Percentiles rank a stretch among this genome's conserved stretches.
These are phyloP conservation scores for Naganishia vaughanmartiniae DNA, from an alignment of 768 basidiomycete species.

Conservation along the genomic window DNA sequence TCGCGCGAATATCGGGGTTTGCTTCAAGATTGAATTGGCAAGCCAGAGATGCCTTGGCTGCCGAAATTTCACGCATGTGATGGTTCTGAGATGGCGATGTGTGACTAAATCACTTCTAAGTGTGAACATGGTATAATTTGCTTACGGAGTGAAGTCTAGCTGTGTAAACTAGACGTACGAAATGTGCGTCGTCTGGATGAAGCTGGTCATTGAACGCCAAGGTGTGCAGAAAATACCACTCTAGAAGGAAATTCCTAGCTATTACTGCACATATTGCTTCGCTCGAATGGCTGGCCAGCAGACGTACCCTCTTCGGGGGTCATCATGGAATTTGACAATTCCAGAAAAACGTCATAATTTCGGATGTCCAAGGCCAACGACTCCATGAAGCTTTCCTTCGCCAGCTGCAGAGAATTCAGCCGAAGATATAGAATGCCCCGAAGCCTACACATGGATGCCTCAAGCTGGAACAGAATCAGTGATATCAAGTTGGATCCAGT, in stretches of 20 bases:
- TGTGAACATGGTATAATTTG: not conserved
- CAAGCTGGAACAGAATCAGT: conserved; percentile 53
- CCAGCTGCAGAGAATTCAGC: conserved; percentile 81
- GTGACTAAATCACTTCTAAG: not conserved
- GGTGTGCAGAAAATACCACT: conserved; percentile 92
- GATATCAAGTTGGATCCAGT: not conserved
- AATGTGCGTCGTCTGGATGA: conserved; percentile 79
- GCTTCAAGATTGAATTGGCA: conserved; percentile 80
- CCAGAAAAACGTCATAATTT: conserved; percentile 92
- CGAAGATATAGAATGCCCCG: conserved; percentile 92
- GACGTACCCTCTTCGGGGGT: conserved; percentile 79
- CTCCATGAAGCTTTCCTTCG: conserved; percentile 94
- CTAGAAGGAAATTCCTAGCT: conserved; percentile 54
- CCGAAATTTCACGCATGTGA: conserved; percentile 63
- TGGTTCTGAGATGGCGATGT: not conserved
- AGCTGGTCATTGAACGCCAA: conserved; percentile 75
- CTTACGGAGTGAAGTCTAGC: conserved; percentile 76
- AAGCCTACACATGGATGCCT: conserved; percentile 95
- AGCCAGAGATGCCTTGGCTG: conserved; percentile 73
- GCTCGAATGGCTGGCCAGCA: not conserved
- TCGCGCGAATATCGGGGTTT: conserved; percentile 87
- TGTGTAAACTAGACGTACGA: conserved; percentile 88
- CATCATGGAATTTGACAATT: conserved; percentile 92
- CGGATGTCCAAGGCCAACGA: conserved; percentile 91
- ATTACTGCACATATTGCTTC: not conserved